phyloP scores from a whole-genome alignment of 2,329 filamentous ascomycete species.

The Knufia fluminis region DNA sequence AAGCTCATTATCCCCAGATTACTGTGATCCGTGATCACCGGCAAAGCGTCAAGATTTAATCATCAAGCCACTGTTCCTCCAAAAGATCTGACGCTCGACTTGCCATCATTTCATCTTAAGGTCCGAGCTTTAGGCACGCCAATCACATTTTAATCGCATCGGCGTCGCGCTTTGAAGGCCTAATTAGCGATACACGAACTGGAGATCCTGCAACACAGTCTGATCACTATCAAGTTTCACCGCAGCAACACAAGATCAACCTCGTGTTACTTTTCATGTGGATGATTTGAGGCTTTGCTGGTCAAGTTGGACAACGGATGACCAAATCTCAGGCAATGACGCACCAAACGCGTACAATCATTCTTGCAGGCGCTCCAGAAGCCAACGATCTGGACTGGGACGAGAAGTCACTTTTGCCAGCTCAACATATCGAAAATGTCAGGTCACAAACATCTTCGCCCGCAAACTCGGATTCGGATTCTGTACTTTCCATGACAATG shows the following conservation, averaged over 20 bases:
- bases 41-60: neutral
- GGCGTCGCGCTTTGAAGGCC: neutral
- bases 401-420: slow-evolving; percentile 19
- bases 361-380: slow-evolving; percentile 22
- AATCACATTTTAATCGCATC: neutral
- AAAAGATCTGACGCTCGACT: neutral
- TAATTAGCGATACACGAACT: neutral
- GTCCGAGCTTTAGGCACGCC: neutral
- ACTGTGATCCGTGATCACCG: neutral
- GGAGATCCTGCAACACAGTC: neutral
- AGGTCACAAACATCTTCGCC: neutral
- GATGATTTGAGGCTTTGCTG: no score
- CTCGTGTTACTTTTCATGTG: neutral
- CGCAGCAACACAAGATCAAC: neutral
- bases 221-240: neutral
- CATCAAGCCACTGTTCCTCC: neutral
- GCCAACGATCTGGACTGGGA: slow-evolving; percentile 21
- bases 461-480: slow-evolving; percentile 3
- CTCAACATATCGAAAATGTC: slow-evolving; percentile 15
- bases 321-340: slow-evolving; percentile 13
- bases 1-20: slow-evolving; percentile 8
- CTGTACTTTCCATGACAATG: neutral
- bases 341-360: slow-evolving; percentile 16
- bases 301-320: no score
- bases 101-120: neutral